A percentile compares a stretch with the other conserved stretches of the same genome.
phyloP scores from a whole-genome alignment of 331 rosid species.

The Ulmus americana region DNA sequence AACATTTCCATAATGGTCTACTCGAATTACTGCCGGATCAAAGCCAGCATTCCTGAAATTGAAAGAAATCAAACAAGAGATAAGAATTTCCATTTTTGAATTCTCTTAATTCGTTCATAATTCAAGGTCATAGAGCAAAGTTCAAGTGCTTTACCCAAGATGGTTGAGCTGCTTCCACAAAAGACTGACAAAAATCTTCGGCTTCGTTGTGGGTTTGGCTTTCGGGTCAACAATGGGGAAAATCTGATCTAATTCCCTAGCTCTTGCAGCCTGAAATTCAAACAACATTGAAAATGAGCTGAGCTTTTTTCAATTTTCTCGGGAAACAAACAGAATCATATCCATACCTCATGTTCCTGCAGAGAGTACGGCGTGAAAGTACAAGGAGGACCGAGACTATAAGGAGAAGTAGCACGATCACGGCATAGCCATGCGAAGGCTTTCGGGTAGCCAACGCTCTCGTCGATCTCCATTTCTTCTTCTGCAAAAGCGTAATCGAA shows the following conservation, averaged over 20 bases:
- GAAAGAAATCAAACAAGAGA: not conserved
- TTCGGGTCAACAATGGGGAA: slow-evolving; percentile 67
- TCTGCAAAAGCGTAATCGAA: slow-evolving; percentile 42
- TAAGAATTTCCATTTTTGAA: not conserved
- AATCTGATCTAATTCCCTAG: slow-evolving; percentile 48
- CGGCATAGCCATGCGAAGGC: slow-evolving; percentile 67
- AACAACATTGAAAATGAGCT: not conserved
- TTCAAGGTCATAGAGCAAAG: slow-evolving; percentile 4
- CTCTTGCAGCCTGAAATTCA: slow-evolving; percentile 39
- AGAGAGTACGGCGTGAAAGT: slow-evolving; percentile 66
- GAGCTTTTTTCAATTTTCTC: too few relatives aligned
- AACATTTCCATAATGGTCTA: slow-evolving; percentile 80
- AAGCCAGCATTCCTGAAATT: slow-evolving; percentile 86
- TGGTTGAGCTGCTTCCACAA: slow-evolving; percentile 93
- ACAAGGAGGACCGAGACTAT: slow-evolving; percentile 68
- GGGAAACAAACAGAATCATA: slow-evolving; percentile 1
- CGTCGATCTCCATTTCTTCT: slow-evolving; percentile 55
- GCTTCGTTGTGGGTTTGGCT: slow-evolving; percentile 66
- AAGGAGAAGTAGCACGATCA: slow-evolving; percentile 42
- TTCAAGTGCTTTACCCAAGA: slow-evolving; percentile 57
- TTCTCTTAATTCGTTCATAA: not conserved
- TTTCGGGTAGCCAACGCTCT: slow-evolving; percentile 71
- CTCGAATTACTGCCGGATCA: slow-evolving; percentile 85
- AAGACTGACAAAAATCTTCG: slow-evolving; percentile 62
- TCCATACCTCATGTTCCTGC: slow-evolving; percentile 58